Evolutionary conservation across 2,329 filamentous ascomycete species (phyloP).

Genomic region (Xylariaceae sp.): DNA sequence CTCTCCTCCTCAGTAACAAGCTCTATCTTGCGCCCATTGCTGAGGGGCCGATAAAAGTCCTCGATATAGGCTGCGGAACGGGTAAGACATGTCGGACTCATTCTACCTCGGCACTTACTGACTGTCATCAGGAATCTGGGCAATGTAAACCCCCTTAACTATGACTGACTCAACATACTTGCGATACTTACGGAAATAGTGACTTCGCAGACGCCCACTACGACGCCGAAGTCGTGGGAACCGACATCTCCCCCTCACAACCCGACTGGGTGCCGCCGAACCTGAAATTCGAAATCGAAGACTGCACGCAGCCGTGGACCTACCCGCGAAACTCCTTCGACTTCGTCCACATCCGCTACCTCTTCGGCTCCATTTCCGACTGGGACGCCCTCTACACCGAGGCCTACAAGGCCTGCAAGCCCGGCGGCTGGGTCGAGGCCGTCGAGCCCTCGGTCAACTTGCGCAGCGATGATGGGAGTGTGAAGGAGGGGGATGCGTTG

Average conservation of each 20-base stretch:
- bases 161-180: no score
- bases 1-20: slow-evolving; percentile 29
- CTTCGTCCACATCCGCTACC: slow-evolving; percentile 51
- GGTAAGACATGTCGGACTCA: slow-evolving; percentile 21
- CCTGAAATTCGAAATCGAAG: slow-evolving; percentile 58
- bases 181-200: slow-evolving; percentile 31
- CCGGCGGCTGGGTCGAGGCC: slow-evolving; percentile 35
- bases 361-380: slow-evolving; percentile 49
- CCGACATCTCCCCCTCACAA: slow-evolving; percentile 55
- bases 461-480: slow-evolving; percentile 21
- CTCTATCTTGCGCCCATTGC: slow-evolving; percentile 33
- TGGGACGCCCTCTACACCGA: slow-evolving; percentile 47
- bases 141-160: slow-evolving; percentile 25
- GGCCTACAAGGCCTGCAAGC: slow-evolving; percentile 45
- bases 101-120: no score
- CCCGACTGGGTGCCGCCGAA: slow-evolving; percentile 54
- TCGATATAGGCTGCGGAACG: slow-evolving; percentile 36
- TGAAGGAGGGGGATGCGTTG: slow-evolving; percentile 18
- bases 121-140: slow-evolving; percentile 31
- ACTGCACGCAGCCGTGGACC: slow-evolving; percentile 48
- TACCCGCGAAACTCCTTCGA: slow-evolving; percentile 40
- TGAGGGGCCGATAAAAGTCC: slow-evolving; percentile 28
- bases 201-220: slow-evolving; percentile 43
- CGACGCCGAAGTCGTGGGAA: slow-evolving; percentile 44
- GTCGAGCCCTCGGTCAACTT: slow-evolving; percentile 19